Conservation (phyloP, 441 rosid genomes). For the Gossypium davidsonii region DNA sequence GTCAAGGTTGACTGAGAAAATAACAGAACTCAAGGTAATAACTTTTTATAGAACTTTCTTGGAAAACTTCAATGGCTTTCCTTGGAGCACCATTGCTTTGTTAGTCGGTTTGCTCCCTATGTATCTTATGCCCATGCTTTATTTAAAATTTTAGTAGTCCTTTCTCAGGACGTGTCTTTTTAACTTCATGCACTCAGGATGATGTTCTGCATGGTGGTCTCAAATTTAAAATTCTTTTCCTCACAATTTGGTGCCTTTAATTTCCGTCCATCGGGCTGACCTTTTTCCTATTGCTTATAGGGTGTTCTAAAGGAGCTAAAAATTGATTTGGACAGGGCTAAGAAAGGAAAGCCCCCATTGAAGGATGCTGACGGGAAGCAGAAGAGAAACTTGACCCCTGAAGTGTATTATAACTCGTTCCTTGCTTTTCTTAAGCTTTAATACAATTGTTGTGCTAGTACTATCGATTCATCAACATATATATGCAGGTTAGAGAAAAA, state of each 20-base stretch:
- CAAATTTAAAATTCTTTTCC: background rate
- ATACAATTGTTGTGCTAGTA: no score
- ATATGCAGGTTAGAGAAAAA: constrained; percentile 37
- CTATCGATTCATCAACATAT: no score
- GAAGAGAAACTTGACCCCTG: constrained; percentile 81
- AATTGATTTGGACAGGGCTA: constrained; percentile 78
- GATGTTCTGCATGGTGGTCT: background rate
- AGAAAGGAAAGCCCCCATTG: constrained; percentile 85
- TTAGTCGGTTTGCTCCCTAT: background rate
- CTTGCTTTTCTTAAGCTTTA: constrained; percentile 5
- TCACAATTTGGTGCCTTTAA: background rate
- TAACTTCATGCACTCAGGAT: background rate
- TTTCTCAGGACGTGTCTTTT: background rate
- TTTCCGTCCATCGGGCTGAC: constrained; percentile 16
- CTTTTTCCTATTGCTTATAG: constrained; percentile 35
- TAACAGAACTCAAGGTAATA: constrained; percentile 75
- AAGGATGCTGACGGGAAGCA: constrained; percentile 83
- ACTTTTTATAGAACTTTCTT: background rate
- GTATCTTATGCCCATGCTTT: background rate
- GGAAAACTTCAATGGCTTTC: background rate
- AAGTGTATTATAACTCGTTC: constrained; percentile 52
- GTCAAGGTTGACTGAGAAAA: constrained; percentile 73
- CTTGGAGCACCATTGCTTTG: no score
- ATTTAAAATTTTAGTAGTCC: background rate
- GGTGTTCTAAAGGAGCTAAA: constrained; percentile 57